Conservation (phyloP, 495 filamentous ascomycete genomes). For the Penicillium canescens region DNA sequence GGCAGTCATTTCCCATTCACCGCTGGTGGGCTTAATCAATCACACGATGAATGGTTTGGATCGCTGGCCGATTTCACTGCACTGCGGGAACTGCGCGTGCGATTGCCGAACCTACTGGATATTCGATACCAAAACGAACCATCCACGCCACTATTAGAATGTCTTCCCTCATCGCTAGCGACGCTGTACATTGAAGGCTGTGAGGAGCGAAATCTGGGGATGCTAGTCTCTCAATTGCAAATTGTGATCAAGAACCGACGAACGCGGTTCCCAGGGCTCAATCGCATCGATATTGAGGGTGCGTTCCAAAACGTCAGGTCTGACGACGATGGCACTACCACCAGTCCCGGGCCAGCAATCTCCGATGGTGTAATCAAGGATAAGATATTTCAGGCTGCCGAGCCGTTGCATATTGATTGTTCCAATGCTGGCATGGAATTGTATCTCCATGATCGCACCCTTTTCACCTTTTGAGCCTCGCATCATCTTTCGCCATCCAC, state of each 20-base stretch:
- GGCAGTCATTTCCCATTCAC: conserved; percentile 37
- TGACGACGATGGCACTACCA: conserved; percentile 3
- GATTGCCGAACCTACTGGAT: conserved; percentile 36
- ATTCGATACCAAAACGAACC: conserved; percentile 29
- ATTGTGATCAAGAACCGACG: conserved; percentile 23
- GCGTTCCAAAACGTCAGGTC: conserved; percentile 27
- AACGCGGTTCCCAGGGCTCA: conserved; percentile 16
- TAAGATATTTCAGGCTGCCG: conserved; percentile 26
- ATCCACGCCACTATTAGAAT: conserved; percentile 18
- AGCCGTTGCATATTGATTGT: conserved; percentile 26
- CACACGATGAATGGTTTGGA: conserved; percentile 38
- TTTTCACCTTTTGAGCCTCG: background rate
- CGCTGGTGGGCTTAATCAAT: conserved; percentile 30
- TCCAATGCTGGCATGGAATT: conserved; percentile 25
- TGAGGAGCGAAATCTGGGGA: conserved; percentile 27
- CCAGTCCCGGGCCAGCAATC: background rate
- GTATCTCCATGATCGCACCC: conserved; percentile 29
- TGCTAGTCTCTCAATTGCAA: conserved; percentile 30
- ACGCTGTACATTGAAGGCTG: conserved; percentile 34
- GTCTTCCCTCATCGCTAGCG: conserved; percentile 32
- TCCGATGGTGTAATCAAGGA: conserved; percentile 19
- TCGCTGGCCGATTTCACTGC: conserved; percentile 29
- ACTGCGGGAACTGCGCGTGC: conserved; percentile 35
- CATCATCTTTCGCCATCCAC: background rate
- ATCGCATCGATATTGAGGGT: conserved; percentile 31